Base-by-base conservation (phyloP, 179 eudicot genomes). In the Sideroxylon spinosum region DNA sequence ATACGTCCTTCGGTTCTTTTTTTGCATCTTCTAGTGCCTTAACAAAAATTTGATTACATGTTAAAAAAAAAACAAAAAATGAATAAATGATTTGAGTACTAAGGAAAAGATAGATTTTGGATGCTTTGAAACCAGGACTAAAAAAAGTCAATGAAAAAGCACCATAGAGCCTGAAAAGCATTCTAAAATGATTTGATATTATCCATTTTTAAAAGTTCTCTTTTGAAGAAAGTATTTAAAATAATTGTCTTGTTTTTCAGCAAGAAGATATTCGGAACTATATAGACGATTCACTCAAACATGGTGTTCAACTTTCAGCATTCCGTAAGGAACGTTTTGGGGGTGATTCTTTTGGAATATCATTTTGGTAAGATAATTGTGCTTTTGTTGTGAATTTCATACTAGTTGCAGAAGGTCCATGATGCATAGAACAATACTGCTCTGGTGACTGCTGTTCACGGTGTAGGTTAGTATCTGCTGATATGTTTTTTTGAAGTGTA, bases 221-320 rank as follows among this genome's bases (percentile, higher is more conserved):
- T 32, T n/a, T 73, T 57, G 13, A 22, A 62, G 12, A 22, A 57
- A 20, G 56, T 55, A 9, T 28, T 37, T 46, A 44, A 48, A 12
- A 48, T 73, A 25, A 50, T 72, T 72, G 74, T 68, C 81, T 68
- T 66, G 69, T 78, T 83, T 71, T 91, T 88, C 95, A 96, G 99
- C 99, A 96, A 96, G 99, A 96, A 80, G 99, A 96, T 86, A 90
- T 96, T 83, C 86, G 97, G 81, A 90, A 81, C 85, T 89, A 90
- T 73, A 94, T 96, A 76, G 99, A 96, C 69, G 83, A 85, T 78
- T 89, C 96, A 22, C 76, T 96, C 57, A 96, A 94, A 85, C 93
- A 86, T 55, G 98, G 98, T 73, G 86, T 81, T 81, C 91, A 85
- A 28, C 92, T 91, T 82, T 91, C 98, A 73, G 81, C 86, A 78